Evolutionary conservation across 495 filamentous ascomycete genomes (phyloP).

Genomic region (Daldinia bambusicola): DNA sequence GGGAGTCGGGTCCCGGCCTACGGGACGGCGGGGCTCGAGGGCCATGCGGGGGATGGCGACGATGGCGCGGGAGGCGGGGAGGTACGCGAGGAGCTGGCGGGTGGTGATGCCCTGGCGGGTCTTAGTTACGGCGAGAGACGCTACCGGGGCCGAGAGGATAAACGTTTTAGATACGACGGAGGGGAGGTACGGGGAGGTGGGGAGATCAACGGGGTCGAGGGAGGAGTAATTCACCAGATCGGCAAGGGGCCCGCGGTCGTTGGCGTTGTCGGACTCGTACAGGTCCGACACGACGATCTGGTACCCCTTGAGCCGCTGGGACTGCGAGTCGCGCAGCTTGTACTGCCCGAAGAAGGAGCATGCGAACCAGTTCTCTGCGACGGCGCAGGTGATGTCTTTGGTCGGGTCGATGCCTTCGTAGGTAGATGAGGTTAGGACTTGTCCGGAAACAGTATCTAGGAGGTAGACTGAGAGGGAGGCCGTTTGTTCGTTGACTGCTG

Average conservation of each 20-base stretch:
- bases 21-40: conserved; percentile 88
- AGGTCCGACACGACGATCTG: conserved; percentile 88
- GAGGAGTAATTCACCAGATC: conserved; percentile 76
- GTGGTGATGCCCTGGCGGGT: conserved; percentile 94
- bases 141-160: conserved; percentile 78
- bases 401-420: conserved; percentile 79
- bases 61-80: conserved; percentile 76
- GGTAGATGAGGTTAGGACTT: conserved; percentile 73
- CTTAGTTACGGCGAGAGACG: conserved; percentile 82
- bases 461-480: conserved; percentile 76
- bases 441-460: conserved; percentile 86
- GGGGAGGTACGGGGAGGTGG: conserved; percentile 62
- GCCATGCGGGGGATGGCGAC: conserved; percentile 79
- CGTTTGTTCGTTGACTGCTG: conserved; percentile 68
- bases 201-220: conserved; percentile 63
- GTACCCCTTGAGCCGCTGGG: conserved; percentile 78
- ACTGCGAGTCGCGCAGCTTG: conserved; percentile 56
- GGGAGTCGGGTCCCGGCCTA: conserved; percentile 83
- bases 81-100: conserved; percentile 79
- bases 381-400: conserved; percentile 76
- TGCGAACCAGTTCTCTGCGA: conserved; percentile 96
- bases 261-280: conserved; percentile 83
- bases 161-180: conserved; percentile 81
- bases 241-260: conserved; percentile 85
- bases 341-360: conserved; percentile 84